Conservation (phyloP, 2,329 filamentous ascomycete species). For the Paecilomyces sp. region DNA sequence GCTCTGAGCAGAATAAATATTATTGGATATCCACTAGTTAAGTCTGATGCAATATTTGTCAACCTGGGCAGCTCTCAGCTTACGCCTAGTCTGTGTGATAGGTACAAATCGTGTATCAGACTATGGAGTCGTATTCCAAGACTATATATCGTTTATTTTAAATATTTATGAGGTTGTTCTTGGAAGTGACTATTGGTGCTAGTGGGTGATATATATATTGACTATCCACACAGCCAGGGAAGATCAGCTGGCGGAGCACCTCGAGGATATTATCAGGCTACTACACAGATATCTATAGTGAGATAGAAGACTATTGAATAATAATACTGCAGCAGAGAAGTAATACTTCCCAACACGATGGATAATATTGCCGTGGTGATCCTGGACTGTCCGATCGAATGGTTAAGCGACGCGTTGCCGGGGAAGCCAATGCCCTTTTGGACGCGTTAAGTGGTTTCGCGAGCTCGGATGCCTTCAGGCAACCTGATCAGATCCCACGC, state of each 20-base stretch:
- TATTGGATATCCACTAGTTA: too few species aligned
- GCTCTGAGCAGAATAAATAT: too few species aligned
- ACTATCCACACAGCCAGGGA: not conserved
- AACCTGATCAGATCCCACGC: not conserved
- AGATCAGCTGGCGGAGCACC: too few species aligned
- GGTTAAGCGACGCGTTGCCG: not conserved
- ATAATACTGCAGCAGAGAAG: too few species aligned
- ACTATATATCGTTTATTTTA: not conserved
- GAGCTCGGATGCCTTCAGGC: not conserved
- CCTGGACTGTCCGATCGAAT: not conserved
- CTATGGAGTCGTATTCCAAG: not conserved
- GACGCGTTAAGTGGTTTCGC: constrained; percentile 3
- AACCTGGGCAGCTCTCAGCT: too few species aligned
- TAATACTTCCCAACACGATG: not conserved
- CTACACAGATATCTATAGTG: too few species aligned
- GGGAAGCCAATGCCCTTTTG: not conserved
- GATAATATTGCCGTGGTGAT: not conserved
- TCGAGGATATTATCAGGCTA: too few species aligned
- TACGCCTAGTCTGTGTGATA: too few species aligned
- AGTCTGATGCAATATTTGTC: too few species aligned
- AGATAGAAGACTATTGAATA: too few species aligned
- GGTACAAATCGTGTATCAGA: too few species aligned
- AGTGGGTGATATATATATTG: not conserved
- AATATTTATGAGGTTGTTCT: not conserved
- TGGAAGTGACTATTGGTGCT: not conserved